These are phyloP conservation scores for Phytomonas francai DNA, from an alignment of 208 protist genomes.

Conservation along the genomic window DNA sequence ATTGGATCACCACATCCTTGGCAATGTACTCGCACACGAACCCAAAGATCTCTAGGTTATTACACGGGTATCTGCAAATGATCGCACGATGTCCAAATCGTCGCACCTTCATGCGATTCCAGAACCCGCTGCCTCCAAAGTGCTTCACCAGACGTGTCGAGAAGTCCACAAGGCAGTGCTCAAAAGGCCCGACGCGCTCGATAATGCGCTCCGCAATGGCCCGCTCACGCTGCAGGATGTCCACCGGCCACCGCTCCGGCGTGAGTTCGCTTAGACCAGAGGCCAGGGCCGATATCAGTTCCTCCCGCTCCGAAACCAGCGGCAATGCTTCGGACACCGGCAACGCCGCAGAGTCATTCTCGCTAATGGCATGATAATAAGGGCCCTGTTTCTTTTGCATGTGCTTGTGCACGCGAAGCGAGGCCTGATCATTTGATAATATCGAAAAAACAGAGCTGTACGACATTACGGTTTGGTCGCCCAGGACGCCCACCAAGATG, in stretches of 20 bases:
- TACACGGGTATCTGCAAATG: slow-evolving; percentile 18
- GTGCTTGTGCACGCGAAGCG: slow-evolving; percentile 7
- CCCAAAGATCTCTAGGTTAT: slow-evolving; percentile 20
- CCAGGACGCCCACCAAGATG: slow-evolving; percentile 23
- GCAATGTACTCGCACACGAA: slow-evolving; percentile 24
- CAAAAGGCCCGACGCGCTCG: slow-evolving; percentile 17
- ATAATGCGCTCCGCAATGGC: slow-evolving; percentile 25
- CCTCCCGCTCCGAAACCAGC: slow-evolving; percentile 7
- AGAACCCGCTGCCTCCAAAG: not conserved
- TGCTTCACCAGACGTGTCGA: slow-evolving; percentile 4
- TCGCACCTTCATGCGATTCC: slow-evolving; percentile 2
- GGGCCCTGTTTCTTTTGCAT: not conserved
- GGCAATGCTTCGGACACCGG: not conserved
- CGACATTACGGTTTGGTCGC: slow-evolving; percentile 28
- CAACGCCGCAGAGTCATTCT: not conserved
- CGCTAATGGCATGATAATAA: not conserved
- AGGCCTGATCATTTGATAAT: not conserved
- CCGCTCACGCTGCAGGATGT: slow-evolving; percentile 23
- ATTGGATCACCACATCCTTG: slow-evolving; percentile 9
- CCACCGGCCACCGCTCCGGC: slow-evolving; percentile 21
- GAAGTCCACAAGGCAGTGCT: slow-evolving; percentile 34
- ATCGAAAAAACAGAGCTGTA: slow-evolving; percentile 39
- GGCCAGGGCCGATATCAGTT: slow-evolving; percentile 1
- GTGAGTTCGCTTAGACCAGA: slow-evolving; percentile 5
- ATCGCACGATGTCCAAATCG: slow-evolving; percentile 19